phyloP scores from a whole-genome alignment of 2,329 filamentous ascomycete genomes.

The Neospermospora avenae region DNA sequence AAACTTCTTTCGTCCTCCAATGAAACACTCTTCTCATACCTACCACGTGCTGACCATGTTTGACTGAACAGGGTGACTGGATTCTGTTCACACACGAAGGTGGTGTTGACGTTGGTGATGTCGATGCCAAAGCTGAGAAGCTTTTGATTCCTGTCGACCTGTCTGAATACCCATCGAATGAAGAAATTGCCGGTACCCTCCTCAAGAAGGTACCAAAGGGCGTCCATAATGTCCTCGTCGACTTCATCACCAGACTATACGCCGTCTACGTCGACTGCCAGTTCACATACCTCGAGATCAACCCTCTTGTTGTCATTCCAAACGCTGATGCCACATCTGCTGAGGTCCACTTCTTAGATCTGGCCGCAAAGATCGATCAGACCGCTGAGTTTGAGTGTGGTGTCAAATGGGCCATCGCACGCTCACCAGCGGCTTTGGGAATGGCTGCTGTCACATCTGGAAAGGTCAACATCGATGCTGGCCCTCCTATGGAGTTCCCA shows the following conservation, averaged over 20 bases:
- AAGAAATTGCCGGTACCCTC: slow-evolving; percentile 80
- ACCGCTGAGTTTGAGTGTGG: slow-evolving; percentile 99
- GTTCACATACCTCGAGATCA: slow-evolving; percentile 99
- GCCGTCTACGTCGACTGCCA: slow-evolving; percentile 99
- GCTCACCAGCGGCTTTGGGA: slow-evolving; percentile 84
- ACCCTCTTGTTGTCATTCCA: slow-evolving; percentile 96
- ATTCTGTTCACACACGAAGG: slow-evolving; percentile 99
- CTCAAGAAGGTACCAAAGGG: slow-evolving; percentile 93
- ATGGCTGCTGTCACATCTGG: slow-evolving; percentile 65
- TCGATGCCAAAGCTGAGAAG: slow-evolving; percentile 98
- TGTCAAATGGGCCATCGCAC: slow-evolving; percentile 97
- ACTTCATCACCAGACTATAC: slow-evolving; percentile 98
- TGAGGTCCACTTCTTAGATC: slow-evolving; percentile 94
- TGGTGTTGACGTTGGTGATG: slow-evolving; percentile 99
- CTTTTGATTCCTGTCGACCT: slow-evolving; percentile 95
- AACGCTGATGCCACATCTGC: slow-evolving; percentile 90
- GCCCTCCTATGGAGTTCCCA: slow-evolving; percentile 97
- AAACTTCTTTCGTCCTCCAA: slow-evolving; percentile 16
- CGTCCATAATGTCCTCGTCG: slow-evolving; percentile 95
- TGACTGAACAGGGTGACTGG: slow-evolving; percentile 78
- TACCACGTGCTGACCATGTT: slow-evolving; percentile 26
- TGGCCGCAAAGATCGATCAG: slow-evolving; percentile 98
- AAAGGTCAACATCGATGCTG: slow-evolving; percentile 92
- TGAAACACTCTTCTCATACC: slow-evolving; percentile 5
- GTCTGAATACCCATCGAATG: slow-evolving; percentile 90